Percentiles rank a stretch among this genome's conserved stretches.
phyloP scores from a whole-genome alignment of 129 eudicot genomes.

The Helianthus tuberosus region DNA sequence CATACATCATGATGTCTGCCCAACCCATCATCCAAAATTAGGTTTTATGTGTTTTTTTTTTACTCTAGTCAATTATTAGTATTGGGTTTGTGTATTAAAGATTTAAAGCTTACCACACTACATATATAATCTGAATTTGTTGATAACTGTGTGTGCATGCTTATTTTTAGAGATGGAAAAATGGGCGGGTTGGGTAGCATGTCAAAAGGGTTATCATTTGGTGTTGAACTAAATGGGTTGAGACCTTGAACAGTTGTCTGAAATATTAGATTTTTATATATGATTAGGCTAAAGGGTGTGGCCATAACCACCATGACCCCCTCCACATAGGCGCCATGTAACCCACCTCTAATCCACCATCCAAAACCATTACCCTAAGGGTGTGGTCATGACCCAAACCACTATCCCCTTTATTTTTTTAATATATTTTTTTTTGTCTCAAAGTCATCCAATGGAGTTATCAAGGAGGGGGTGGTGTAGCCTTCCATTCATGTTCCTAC shows the following conservation, averaged over 20 bases:
- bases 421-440: too few relatives aligned
- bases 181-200: constrained; percentile 1
- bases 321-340: too few relatives aligned
- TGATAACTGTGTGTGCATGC: not conserved
- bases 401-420: too few relatives aligned
- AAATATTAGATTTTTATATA: not conserved
- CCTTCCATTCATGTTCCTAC: too few relatives aligned
- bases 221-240: not conserved
- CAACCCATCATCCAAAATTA: not conserved
- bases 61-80: not conserved
- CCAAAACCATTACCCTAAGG: too few relatives aligned
- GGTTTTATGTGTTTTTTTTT: not conserved
- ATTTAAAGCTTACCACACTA: not conserved
- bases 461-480: too few relatives aligned
- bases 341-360: too few relatives aligned
- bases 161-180: constrained; percentile 5
- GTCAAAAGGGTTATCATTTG: not conserved
- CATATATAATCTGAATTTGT: not conserved
- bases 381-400: too few relatives aligned
- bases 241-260: not conserved
- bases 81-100: not conserved
- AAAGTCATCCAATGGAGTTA: too few relatives aligned
- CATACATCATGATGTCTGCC: too few relatives aligned
- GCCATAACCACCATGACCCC: too few relatives aligned
- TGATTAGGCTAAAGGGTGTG: too few relatives aligned